Evolutionary conservation across 2,329 filamentous ascomycete species (phyloP), one percentile per base, ranked within the genome.

Genomic region (Neofusicoccum laricinum): DNA sequence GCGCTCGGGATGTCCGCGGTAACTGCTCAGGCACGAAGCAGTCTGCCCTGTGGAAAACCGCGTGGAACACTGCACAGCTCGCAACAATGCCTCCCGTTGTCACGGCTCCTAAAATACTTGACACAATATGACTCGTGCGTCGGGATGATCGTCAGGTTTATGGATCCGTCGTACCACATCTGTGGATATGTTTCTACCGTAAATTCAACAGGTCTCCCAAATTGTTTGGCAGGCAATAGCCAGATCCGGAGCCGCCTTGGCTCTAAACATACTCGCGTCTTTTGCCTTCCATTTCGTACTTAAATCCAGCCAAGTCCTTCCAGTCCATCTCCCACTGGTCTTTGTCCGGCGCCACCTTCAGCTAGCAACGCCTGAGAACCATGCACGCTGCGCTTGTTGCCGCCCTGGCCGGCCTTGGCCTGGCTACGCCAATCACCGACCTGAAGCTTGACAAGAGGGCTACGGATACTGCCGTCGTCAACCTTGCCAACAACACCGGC

Each of bases 401-500:
- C 14, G 49, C 49, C n/a, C 49, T 51, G 49, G 49, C 49, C 1
- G 32, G 49, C 49, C n/a, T 51, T 19, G 30, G 30, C 21, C 49
- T 51, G 30, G 49, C 49, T 5, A 51, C 14, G 49, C 49, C 49
- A 36, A 51, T 51, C 32, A n/a, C 49, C 15, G 49, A 51, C 32
- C 30, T 36, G 30, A 11, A 32, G 32, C 32, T 51, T 36, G 32
- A 51, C 49, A 51, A 51, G 49, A 51, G 43, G 30, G 41, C 65
- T 19, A 62, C 61, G 48, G 67, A 69, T 48, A 70, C 69, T 19
- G 69, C 69, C 21, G 64, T 63, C 17, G 70, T 79, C 36, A 70
- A 76, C 51, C 67, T 78, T 7, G 67, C 66, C 19, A 70, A 69
- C 30, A 71, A 72, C 40, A 72, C 69, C 11, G 79, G 78, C 4